Evolutionary conservation across 768 basidiomycete genomes (phyloP), one percentile per base, ranked within the genome.

Genomic region (Leccinum rimulosum): DNA sequence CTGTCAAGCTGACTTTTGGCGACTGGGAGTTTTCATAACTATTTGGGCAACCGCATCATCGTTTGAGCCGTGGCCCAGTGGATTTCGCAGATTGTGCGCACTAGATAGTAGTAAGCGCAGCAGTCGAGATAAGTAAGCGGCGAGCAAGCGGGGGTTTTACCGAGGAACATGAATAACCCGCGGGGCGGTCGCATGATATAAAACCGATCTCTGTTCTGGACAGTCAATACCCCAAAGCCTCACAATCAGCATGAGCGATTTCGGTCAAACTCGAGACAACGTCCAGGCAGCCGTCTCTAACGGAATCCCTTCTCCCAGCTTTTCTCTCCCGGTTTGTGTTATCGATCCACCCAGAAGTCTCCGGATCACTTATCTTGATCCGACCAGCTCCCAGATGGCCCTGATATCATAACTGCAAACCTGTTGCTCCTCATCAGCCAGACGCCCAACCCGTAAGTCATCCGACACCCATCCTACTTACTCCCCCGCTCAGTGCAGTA

Each of bases 321-420:
- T 80, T 36, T 52, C 72, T 51, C 68, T 82, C 9, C 81, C 77
- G 43, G 80, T 82, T 63, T 51, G 79, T 47, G 5, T 2, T 38
- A 27, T 38, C 47, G 17, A 10, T 0, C 22, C 28, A 30, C 6
- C 2, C 6, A 19, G 2, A 14, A 11, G 22, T 38, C 15, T 28
- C 38, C 4, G 30, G 15, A 30, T 11, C 19, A 19, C 60, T 59
- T 14, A 65, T 51, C 14, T 31, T 33, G 38, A 57, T 58, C 58
- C 22, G 50, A 30, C 27, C 49, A 84, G 82, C 72, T 76, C 35
- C 82, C 82, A 36, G 78, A 82, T 52, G 75, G 64, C 27, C 74
- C 81, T 2, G 83, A 83, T 19, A 74, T 73, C 59, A 77, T 85
- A 57, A 85, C 84, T 0, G 70, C 71, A 31, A 84, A 83, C 63